Percentiles rank a stretch among this genome's conserved stretches.
Conservation (phyloP, 2,329 filamentous ascomycete species). For the Aspergillus jensenii region DNA sequence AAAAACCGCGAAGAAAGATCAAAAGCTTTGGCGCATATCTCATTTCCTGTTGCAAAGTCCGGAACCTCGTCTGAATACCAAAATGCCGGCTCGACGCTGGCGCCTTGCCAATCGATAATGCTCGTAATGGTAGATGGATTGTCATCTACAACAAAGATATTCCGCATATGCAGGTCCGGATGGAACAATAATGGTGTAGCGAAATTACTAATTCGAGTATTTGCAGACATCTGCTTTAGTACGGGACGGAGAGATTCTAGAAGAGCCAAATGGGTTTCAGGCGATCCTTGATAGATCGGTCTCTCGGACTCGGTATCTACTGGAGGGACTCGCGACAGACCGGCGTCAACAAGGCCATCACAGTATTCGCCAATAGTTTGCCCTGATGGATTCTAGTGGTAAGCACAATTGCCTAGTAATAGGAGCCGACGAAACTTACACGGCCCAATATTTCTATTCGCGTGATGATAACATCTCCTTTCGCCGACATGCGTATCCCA, state of each 20-base stretch:
- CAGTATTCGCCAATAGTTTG: slow-evolving; percentile 31
- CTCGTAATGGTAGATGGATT: slow-evolving; percentile 38
- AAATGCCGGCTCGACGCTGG: slow-evolving; percentile 42
- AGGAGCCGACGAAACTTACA: slow-evolving; percentile 29
- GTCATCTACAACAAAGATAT: slow-evolving; percentile 44
- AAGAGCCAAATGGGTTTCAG: slow-evolving; percentile 34
- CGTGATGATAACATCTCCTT: slow-evolving; percentile 32
- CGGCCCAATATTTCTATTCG: slow-evolving; percentile 37
- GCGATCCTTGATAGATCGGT: slow-evolving; percentile 36
- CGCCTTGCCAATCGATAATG: slow-evolving; percentile 46
- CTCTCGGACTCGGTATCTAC: slow-evolving; percentile 15
- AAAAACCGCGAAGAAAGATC: slow-evolving; percentile 31
- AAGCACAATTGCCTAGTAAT: slow-evolving; percentile 12
- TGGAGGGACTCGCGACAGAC: slow-evolving; percentile 37
- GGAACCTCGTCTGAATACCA: slow-evolving; percentile 39
- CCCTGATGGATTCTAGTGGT: slow-evolving; percentile 28
- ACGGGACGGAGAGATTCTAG: slow-evolving; percentile 29
- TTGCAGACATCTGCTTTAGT: slow-evolving; percentile 29
- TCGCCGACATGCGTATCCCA: slow-evolving; percentile 18
- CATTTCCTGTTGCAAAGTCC: slow-evolving; percentile 39
- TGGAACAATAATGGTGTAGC: slow-evolving; percentile 38
- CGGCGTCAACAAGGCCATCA: slow-evolving; percentile 40
- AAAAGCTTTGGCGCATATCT: slow-evolving; percentile 35
- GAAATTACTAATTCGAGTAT: slow-evolving; percentile 27
- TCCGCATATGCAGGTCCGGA: slow-evolving; percentile 43